phyloP scores from a whole-genome alignment of 345 rosid species.

The Toxicodendron radicans region DNA sequence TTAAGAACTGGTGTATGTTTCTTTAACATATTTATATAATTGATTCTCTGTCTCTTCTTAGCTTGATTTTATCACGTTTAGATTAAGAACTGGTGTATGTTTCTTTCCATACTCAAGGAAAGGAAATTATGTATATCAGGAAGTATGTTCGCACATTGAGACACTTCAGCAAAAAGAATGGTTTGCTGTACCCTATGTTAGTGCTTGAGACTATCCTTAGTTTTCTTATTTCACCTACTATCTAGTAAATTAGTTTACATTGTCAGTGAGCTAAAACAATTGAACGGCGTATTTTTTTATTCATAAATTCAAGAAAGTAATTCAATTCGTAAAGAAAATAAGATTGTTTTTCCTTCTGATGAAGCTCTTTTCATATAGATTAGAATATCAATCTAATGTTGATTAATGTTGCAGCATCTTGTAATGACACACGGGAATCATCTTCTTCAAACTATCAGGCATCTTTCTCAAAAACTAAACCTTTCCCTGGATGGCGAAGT shows the following conservation, averaged over 20 bases:
- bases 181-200: background rate
- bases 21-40: too few species aligned
- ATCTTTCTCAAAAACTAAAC: conserved; percentile 34
- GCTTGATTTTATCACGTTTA: background rate
- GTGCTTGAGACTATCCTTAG: background rate
- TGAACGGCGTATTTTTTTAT: background rate
- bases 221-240: background rate
- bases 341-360: background rate
- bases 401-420: conserved; percentile 40
- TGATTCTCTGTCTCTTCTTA: background rate
- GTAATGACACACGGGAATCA: conserved; percentile 36
- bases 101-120: background rate
- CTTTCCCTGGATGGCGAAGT: conserved; percentile 44
- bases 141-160: background rate
- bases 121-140: background rate
- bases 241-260: background rate
- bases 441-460: conserved; percentile 37
- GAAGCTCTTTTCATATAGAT: background rate
- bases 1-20: too few species aligned
- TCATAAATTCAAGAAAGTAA: background rate
- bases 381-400: background rate
- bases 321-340: background rate
- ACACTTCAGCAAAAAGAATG: background rate
- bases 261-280: background rate
- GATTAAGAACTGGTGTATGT: background rate